Conservation (phyloP, 305 asterid genomes). For the Rubia balearica region DNA sequence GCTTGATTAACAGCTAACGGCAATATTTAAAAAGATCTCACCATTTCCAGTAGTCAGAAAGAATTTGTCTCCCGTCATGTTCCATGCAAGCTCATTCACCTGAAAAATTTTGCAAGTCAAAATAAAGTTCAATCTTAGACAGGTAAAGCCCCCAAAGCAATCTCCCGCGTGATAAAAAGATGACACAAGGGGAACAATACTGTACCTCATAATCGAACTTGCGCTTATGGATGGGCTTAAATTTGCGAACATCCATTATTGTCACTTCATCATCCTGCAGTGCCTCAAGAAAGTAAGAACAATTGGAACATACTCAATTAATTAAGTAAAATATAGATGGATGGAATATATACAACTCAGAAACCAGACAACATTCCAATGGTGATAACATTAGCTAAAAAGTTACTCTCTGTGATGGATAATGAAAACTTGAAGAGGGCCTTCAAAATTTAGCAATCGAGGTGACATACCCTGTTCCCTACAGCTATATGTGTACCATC, state of each 20-base stretch:
- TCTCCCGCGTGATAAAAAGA: background rate
- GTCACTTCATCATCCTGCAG: conserved; percentile 91
- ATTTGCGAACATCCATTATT: conserved; percentile 92
- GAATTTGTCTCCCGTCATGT: conserved; percentile 74
- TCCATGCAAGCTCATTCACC: conserved; percentile 99
- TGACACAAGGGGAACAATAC: conserved; percentile 13
- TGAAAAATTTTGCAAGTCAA: conserved; percentile 16
- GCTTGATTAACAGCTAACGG: conserved; percentile 13
- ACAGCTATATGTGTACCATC: conserved; percentile 95
- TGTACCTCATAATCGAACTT: conserved; percentile 95
- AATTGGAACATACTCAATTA: conserved; percentile 2
- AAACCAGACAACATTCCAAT: background rate
- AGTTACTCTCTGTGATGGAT: background rate
- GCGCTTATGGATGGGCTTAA: conserved; percentile 86
- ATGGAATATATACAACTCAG: background rate
- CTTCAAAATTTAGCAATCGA: background rate
- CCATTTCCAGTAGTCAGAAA: conserved; percentile 94
- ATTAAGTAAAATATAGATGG: background rate
- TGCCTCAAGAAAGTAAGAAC: conserved; percentile 15
- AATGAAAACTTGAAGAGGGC: conserved; percentile 6
- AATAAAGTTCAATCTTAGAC: background rate
- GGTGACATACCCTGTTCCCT: conserved; percentile 73
- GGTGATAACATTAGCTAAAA: background rate
- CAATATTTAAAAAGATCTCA: conserved; percentile 24
- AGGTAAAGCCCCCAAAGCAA: background rate